Evolutionary conservation across 2,329 filamentous ascomycete species (phyloP).

Genomic region (Neopestalotiopsis clavispora): DNA sequence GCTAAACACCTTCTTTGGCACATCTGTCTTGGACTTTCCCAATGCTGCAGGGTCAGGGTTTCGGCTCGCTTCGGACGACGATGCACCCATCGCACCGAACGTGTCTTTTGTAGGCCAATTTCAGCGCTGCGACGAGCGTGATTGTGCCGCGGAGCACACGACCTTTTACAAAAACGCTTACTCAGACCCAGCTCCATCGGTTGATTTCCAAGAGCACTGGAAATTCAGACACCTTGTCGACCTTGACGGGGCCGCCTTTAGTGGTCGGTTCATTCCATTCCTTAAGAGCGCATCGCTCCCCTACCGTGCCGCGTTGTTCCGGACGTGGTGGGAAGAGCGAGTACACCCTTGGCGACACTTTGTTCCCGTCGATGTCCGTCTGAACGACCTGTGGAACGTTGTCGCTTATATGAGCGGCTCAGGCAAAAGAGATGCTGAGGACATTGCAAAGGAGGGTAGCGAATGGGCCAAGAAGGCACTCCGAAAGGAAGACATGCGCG

Average conservation of each 20-base stretch:
- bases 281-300: constrained; percentile 56
- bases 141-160: constrained; percentile 36
- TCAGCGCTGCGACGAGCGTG: constrained; percentile 35
- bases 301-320: constrained; percentile 65
- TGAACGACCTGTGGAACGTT: constrained; percentile 31
- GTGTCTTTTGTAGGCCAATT: constrained; percentile 46
- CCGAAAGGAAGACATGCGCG: constrained; percentile 61
- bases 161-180: constrained; percentile 37
- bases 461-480: constrained; percentile 61
- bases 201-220: constrained; percentile 43
- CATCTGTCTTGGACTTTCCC: constrained; percentile 21
- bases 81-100: constrained; percentile 29
- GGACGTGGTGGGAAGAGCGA: constrained; percentile 68
- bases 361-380: constrained; percentile 59
- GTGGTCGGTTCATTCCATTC: constrained; percentile 55
- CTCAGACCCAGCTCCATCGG: constrained; percentile 25
- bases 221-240: constrained; percentile 61
- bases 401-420: constrained; percentile 34
- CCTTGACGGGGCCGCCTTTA: constrained; percentile 60
- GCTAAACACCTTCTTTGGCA: constrained; percentile 18
- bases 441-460: constrained; percentile 57
- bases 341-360: constrained; percentile 68
- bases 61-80: constrained; percentile 31
- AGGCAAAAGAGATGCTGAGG: constrained; percentile 42
- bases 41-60: constrained; percentile 24